phyloP scores from a whole-genome alignment of 441 rosid genomes.

The Gossypium davidsonii region DNA sequence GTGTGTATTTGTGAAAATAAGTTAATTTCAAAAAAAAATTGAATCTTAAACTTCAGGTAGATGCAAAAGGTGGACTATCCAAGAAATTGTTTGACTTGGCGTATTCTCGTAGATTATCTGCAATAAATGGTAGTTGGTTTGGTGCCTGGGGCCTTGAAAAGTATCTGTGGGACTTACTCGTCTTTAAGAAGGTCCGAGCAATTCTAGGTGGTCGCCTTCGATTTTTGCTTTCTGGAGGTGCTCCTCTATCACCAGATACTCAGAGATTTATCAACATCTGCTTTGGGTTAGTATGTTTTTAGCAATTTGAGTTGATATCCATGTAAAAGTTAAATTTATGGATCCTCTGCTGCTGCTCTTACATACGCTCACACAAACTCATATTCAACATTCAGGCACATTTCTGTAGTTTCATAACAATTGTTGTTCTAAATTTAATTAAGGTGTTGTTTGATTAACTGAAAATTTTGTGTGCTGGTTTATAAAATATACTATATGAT shows the following conservation, averaged over 20 bases:
- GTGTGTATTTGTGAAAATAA: conserved; percentile 9
- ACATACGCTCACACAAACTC: background rate
- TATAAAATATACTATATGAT: background rate
- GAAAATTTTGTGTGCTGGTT: background rate
- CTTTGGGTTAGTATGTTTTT: conserved; percentile 61
- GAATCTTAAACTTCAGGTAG: conserved; percentile 46
- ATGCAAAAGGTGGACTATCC: conserved; percentile 73
- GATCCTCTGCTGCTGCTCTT: background rate
- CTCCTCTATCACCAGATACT: conserved; percentile 92
- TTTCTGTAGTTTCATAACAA: background rate
- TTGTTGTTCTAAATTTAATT: background rate
- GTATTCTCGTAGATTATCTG: conserved; percentile 77
- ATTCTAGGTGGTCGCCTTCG: conserved; percentile 85
- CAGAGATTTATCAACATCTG: conserved; percentile 98
- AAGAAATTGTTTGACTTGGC: conserved; percentile 84
- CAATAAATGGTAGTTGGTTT: conserved; percentile 88
- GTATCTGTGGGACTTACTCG: conserved; percentile 77
- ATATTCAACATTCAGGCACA: background rate
- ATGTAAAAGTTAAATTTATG: background rate
- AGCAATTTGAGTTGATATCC: conserved; percentile 12
- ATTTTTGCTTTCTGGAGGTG: conserved; percentile 94
- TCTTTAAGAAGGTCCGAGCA: conserved; percentile 77
- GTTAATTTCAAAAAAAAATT: conserved; percentile 3
- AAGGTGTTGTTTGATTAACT: background rate
- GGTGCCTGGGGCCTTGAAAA: conserved; percentile 94